These are phyloP conservation scores for Neckera pumila DNA, from an alignment of 225 moss, liverwort and hornwort species.

Conservation along the genomic window DNA sequence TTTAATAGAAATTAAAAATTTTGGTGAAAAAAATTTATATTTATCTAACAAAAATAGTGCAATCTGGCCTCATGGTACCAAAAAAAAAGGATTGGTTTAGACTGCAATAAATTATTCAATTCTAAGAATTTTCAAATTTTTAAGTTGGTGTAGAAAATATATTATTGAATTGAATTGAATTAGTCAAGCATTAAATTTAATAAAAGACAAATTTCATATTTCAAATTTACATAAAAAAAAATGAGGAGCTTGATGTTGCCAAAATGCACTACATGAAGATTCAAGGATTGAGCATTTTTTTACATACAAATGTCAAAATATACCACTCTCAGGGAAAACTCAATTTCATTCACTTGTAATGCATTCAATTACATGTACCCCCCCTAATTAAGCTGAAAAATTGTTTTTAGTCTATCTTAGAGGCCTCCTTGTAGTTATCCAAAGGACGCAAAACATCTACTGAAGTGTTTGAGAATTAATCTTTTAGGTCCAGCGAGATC, in stretches of 20 bases:
- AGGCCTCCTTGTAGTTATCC: not conserved
- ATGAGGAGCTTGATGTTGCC: too few species aligned
- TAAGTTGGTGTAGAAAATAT: too few species aligned
- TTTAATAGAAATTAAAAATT: too few species aligned
- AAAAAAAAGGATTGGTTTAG: too few species aligned
- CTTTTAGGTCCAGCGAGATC: rapidly evolving
- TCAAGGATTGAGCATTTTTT: not conserved
- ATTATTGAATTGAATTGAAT: too few species aligned
- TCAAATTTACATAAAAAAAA: too few species aligned
- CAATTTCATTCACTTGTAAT: not conserved
- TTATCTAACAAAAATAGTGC: too few species aligned
- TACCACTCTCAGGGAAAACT: not conserved
- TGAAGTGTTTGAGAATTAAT: not conserved
- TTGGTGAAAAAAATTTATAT: too few species aligned
- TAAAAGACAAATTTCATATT: too few species aligned
- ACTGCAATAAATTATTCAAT: not conserved
- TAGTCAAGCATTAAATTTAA: too few species aligned
- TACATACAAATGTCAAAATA: not conserved
- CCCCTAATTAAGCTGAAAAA: not conserved
- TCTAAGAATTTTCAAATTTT: too few species aligned
- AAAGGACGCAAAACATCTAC: not conserved
- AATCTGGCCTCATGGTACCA: too few species aligned
- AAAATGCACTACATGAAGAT: not conserved
- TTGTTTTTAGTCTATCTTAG: not conserved
- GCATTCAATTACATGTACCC: not conserved